Conservation (phyloP, 1,139 yeast genomes). For the Debaryomyces robertsiae region DNA sequence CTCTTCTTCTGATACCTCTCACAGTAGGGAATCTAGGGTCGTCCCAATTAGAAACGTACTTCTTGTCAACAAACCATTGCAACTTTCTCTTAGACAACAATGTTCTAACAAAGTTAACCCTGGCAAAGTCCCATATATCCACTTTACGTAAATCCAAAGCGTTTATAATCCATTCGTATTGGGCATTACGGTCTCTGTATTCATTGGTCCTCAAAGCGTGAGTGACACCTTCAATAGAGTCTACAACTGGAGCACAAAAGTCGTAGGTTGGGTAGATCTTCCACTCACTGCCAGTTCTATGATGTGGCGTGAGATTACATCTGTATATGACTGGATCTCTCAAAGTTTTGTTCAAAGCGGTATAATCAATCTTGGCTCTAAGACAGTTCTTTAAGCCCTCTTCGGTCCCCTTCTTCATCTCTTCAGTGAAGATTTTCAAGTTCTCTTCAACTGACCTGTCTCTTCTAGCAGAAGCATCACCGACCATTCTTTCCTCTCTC, state of each 20-base stretch:
- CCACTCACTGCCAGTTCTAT: conserved; percentile 86
- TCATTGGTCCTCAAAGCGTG: conserved; percentile 93
- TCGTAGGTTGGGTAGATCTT: conserved; percentile 93
- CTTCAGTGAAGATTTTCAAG: conserved; percentile 72
- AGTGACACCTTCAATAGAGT: conserved; percentile 87
- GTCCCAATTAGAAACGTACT: conserved; percentile 83
- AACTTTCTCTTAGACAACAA: conserved; percentile 86
- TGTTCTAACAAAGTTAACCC: conserved; percentile 89
- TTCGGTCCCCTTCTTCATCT: conserved; percentile 86
- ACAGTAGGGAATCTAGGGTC: conserved; percentile 97
- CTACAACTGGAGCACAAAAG: conserved; percentile 93
- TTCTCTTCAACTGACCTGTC: conserved; percentile 88
- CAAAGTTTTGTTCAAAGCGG: conserved; percentile 81
- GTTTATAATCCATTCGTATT: conserved; percentile 87
- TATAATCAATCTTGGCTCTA: conserved; percentile 88
- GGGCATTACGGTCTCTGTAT: conserved; percentile 93
- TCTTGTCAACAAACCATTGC: conserved; percentile 92
- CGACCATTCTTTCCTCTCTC: conserved; percentile 96
- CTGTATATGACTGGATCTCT: conserved; percentile 95
- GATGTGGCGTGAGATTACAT: conserved; percentile 90
- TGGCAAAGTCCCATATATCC: conserved; percentile 91
- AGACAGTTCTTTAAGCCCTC: conserved; percentile 81
- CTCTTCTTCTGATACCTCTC: conserved; percentile 93
- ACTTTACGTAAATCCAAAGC: conserved; percentile 79
- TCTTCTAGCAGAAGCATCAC: conserved; percentile 81